Evolutionary conservation across 2,329 filamentous ascomycete species (phyloP).

Genomic region (Neofusicoccum ribis): DNA sequence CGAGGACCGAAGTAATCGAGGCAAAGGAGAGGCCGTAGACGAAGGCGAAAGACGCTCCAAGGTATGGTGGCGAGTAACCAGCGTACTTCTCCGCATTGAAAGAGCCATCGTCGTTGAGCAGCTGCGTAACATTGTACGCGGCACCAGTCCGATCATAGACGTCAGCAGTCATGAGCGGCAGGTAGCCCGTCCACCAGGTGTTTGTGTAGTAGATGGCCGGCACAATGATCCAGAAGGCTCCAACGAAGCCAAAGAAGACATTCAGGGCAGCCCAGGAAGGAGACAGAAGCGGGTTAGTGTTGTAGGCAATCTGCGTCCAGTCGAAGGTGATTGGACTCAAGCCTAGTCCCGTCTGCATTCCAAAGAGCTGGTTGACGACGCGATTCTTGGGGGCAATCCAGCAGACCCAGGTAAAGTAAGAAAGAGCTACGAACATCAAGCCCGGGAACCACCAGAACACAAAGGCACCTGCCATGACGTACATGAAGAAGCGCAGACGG

Average conservation of each 20-base stretch:
- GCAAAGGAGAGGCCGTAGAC: slow-evolving; percentile 41
- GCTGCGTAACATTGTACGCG: slow-evolving; percentile 59
- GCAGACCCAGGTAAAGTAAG: slow-evolving; percentile 29
- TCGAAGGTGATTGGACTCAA: slow-evolving; percentile 30
- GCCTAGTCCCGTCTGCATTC: slow-evolving; percentile 27
- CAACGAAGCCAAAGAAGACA: slow-evolving; percentile 46
- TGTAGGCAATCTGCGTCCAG: slow-evolving; percentile 27
- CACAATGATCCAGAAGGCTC: slow-evolving; percentile 47
- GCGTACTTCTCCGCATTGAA: slow-evolving; percentile 41
- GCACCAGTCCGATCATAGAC: slow-evolving; percentile 68
- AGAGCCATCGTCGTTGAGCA: slow-evolving; percentile 32
- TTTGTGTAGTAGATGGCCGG: slow-evolving; percentile 54
- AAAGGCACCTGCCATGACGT: slow-evolving; percentile 26
- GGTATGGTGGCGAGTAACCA: slow-evolving; percentile 41
- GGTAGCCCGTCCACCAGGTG: slow-evolving; percentile 47
- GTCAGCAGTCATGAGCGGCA: slow-evolving; percentile 14
- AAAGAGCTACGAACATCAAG: slow-evolving; percentile 25
- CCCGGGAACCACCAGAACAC: slow-evolving; percentile 32
- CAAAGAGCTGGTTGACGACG: slow-evolving; percentile 32
- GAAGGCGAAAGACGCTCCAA: slow-evolving; percentile 38
- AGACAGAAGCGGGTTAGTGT: slow-evolving; percentile 27
- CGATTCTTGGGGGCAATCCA: slow-evolving; percentile 31
- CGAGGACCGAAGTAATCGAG: slow-evolving; percentile 33
- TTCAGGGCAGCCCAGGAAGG: slow-evolving; percentile 42
- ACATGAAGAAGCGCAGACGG: slow-evolving; percentile 28